A percentile compares a stretch with the other conserved stretches of the same genome.
These are phyloP conservation scores for Colletotrichum sidae DNA, from an alignment of 2,329 filamentous ascomycete genomes.

Conservation along the genomic window DNA sequence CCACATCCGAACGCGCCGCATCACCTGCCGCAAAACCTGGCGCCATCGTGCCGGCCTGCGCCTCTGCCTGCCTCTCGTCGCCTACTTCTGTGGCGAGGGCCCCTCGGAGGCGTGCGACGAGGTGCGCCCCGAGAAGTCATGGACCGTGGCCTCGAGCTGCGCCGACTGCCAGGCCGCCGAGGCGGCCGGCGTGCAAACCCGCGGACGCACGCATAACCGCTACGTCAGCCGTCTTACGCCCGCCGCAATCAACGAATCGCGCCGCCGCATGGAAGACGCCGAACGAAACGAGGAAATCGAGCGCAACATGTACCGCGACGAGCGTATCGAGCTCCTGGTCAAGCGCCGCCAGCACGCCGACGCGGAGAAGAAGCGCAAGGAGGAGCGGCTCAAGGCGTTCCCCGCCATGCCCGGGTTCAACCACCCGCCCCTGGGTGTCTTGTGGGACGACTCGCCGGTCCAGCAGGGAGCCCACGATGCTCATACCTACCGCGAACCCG, in stretches of 20 bases:
- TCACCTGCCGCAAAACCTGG: constrained; percentile 28
- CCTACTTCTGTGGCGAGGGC: constrained; percentile 28
- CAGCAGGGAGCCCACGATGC: neutral
- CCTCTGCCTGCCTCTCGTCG: constrained; percentile 20
- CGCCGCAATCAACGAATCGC: constrained; percentile 4
- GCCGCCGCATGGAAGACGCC: constrained; percentile 14
- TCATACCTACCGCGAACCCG: neutral
- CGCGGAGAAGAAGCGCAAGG: too few species aligned
- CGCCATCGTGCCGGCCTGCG: constrained; percentile 6
- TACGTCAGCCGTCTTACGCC: constrained; percentile 13
- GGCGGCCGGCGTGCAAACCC: constrained; percentile 8
- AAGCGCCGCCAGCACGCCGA: neutral
- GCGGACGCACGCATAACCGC: constrained; percentile 16
- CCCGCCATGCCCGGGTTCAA: constrained; percentile 10
- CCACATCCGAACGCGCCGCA: constrained; percentile 13
- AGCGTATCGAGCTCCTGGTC: neutral
- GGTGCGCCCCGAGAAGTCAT: constrained; percentile 1
- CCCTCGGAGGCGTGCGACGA: constrained; percentile 19
- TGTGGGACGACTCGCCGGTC: neutral
- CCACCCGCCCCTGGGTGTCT: constrained; percentile 14
- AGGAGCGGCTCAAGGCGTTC: neutral
- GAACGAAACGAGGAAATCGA: constrained; percentile 5
- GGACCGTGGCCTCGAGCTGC: constrained; percentile 1
- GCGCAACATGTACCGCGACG: constrained; percentile 5
- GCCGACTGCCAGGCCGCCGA: constrained; percentile 23